Percentiles rank a stretch among this genome's conserved stretches.
Evolutionary conservation across 306 rosid genomes (phyloP).

Genomic region (Psophocarpus tetragonolobus): DNA sequence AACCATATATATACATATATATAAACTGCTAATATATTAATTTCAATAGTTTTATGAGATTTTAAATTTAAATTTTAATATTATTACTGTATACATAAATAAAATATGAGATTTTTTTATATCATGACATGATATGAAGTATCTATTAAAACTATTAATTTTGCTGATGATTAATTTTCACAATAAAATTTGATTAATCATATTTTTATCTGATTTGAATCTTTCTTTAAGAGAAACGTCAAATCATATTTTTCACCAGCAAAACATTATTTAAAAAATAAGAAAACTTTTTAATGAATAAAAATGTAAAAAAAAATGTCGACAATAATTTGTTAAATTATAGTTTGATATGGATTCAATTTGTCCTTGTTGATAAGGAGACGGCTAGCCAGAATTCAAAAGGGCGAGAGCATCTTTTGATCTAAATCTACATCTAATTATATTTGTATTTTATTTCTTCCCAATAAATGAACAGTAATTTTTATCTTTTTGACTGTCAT

Average conservation of each 20-base stretch:
- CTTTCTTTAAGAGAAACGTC: too few species aligned
- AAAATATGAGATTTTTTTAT: too few species aligned
- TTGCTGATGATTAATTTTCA: too few species aligned
- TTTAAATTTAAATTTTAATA: not conserved
- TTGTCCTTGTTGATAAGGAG: not conserved
- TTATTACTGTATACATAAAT: too few species aligned
- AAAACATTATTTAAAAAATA: not conserved
- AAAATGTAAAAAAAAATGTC: not conserved
- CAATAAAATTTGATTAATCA: too few species aligned
- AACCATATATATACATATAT: not conserved
- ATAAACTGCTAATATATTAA: too few species aligned
- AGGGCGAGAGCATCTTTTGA: not conserved
- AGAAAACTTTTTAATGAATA: not conserved
- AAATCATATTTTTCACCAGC: too few species aligned
- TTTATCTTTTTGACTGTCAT: not conserved
- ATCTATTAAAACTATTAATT: too few species aligned
- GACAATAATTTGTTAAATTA: not conserved
- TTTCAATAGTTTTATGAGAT: too few species aligned
- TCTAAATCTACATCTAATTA: not conserved
- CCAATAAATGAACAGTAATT: not conserved
- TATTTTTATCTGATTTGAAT: too few species aligned
- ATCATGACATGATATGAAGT: too few species aligned
- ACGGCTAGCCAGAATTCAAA: too few species aligned
- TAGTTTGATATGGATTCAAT: not conserved
- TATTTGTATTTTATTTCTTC: not conserved